These are phyloP conservation scores for Leptosphaerulina australis DNA, from an alignment of 2,329 filamentous ascomycete genomes.

Conservation along the genomic window DNA sequence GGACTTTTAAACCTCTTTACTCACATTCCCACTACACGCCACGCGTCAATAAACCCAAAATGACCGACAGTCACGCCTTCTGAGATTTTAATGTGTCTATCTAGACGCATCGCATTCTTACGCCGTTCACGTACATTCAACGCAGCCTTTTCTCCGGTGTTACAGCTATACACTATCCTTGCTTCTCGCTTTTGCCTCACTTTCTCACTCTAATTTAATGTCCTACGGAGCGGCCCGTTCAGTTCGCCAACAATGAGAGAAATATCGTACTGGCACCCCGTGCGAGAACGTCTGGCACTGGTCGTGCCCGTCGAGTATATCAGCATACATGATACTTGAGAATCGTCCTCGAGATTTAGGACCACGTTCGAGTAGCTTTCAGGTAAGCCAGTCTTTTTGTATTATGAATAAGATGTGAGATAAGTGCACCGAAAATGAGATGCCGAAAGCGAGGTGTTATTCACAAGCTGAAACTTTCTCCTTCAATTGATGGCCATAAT, in stretches of 20 bases:
- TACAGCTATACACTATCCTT: too few species aligned
- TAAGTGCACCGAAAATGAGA: too few species aligned
- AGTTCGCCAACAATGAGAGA: neutral
- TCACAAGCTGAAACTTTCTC: neutral
- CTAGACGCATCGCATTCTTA: too few species aligned
- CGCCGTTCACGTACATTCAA: too few species aligned
- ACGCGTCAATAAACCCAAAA: too few species aligned
- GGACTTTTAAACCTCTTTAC: too few species aligned
- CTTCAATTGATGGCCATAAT: neutral
- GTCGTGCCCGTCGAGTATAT: neutral
- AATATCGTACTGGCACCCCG: neutral
- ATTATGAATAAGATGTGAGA: too few species aligned
- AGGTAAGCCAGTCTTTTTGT: too few species aligned
- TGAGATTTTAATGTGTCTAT: too few species aligned
- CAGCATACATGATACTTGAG: neutral
- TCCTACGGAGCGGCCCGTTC: neutral
- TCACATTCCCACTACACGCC: too few species aligned
- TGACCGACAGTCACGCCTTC: too few species aligned
- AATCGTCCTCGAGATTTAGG: neutral
- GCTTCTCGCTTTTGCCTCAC: neutral
- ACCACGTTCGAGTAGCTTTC: too few species aligned
- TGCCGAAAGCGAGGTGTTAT: neutral
- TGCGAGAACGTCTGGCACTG: neutral
- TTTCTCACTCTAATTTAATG: neutral
- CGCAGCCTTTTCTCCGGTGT: neutral